Conservation (phyloP, 345 rosid species). For the Corchorus capsularis region DNA sequence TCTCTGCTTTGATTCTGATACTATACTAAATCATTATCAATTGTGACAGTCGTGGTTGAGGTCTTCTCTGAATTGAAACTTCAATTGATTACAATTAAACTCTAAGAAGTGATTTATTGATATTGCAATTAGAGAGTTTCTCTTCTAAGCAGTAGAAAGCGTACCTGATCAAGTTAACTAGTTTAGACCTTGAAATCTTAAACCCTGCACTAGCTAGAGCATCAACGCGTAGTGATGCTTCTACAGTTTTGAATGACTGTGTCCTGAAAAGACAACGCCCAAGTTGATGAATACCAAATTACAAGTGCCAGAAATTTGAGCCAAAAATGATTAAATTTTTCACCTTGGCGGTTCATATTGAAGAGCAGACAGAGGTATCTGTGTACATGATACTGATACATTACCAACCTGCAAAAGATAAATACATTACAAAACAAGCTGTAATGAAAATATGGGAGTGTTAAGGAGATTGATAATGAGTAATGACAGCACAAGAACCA, state of each 20-base stretch:
- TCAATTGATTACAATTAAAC: no score
- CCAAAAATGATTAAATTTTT: neutral
- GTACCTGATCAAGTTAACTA: constrained; percentile 81
- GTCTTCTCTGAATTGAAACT: no score
- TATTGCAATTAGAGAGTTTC: neutral
- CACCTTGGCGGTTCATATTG: constrained; percentile 93
- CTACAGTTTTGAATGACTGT: constrained; percentile 69
- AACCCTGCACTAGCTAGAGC: constrained; percentile 99
- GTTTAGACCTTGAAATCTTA: constrained; percentile 85
- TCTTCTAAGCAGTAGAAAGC: neutral
- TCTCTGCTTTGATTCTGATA: no score
- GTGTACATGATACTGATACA: constrained; percentile 76
- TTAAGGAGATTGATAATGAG: neutral
- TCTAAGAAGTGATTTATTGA: neutral
- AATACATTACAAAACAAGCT: constrained; percentile 13
- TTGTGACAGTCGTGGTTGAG: no score
- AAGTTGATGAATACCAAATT: constrained; percentile 14
- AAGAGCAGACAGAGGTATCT: constrained; percentile 79
- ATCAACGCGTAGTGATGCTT: constrained; percentile 89
- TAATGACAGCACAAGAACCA: neutral
- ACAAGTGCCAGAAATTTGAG: constrained; percentile 8
- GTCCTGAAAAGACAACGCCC: constrained; percentile 49
- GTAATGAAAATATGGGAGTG: neutral
- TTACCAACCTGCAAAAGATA: constrained; percentile 65
- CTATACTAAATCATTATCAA: no score